Evolutionary conservation across 73 alveolate genomes (phyloP).

Genomic region (Diophrys sp.): DNA sequence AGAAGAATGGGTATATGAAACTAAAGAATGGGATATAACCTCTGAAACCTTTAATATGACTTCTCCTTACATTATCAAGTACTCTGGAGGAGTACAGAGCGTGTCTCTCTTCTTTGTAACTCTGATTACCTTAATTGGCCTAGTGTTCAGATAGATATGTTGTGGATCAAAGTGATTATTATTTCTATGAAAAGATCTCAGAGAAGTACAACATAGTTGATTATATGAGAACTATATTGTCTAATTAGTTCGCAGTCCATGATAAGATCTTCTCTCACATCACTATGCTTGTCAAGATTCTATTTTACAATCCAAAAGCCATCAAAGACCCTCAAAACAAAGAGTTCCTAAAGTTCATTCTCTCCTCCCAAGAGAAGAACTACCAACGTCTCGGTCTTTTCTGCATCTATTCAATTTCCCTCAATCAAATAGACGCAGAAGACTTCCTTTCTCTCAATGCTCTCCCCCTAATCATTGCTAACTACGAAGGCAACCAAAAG

Average conservation of each 20-base stretch:
- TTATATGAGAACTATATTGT: not conserved
- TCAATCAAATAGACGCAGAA: not conserved
- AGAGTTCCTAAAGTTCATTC: constrained; percentile 6
- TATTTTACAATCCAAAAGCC: constrained; percentile 16
- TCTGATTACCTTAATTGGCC: too few species aligned
- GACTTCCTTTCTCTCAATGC: constrained; percentile 16
- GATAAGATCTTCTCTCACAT: constrained; percentile 13
- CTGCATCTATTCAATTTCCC: constrained; percentile 42
- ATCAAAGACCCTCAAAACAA: not conserved
- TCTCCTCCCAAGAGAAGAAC: constrained; percentile 4
- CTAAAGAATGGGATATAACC: too few species aligned
- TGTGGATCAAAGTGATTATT: too few species aligned
- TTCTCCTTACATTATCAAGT: too few species aligned
- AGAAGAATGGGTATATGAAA: too few species aligned
- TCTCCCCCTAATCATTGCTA: constrained; percentile 3
- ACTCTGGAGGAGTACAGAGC: too few species aligned
- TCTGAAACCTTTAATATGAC: too few species aligned
- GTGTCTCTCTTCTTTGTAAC: too few species aligned
- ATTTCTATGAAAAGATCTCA: constrained; percentile 11
- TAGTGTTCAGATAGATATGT: too few species aligned
- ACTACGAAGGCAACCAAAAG: constrained; percentile 18
- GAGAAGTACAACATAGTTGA: constrained; percentile 5
- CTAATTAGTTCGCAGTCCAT: not conserved
- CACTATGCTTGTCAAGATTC: constrained; percentile 15
- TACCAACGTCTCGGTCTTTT: constrained; percentile 37